Evolutionary conservation across 257 asterid species (phyloP).

Genomic region (Ilex aquifolium): DNA sequence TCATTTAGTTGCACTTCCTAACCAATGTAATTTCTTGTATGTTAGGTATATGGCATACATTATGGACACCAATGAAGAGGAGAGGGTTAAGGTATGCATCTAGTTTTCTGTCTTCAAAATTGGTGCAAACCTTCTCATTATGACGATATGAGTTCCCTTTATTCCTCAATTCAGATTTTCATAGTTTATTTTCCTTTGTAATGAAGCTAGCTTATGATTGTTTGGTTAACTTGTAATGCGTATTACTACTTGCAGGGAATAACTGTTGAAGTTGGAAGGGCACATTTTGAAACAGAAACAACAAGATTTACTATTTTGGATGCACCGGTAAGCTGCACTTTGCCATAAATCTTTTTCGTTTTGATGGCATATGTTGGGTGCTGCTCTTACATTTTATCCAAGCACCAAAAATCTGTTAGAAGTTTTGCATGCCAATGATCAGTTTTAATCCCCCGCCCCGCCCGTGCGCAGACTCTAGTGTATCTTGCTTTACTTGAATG

Average conservation of each 20-base stretch:
- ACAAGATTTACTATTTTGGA: constrained; percentile 93
- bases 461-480: no score
- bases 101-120: constrained; percentile 4
- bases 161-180: background rate
- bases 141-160: background rate
- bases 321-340: constrained; percentile 68
- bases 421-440: no score
- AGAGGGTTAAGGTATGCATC: constrained; percentile 75
- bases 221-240: background rate
- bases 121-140: background rate
- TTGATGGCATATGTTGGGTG: background rate
- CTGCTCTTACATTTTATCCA: no score
- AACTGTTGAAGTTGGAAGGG: constrained; percentile 98
- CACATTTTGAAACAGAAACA: constrained; percentile 95
- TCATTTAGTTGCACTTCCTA: background rate
- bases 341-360: background rate
- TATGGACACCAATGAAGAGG: constrained; percentile 99
- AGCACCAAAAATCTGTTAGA: no score
- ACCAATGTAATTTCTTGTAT: background rate
- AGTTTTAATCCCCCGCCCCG: no score
- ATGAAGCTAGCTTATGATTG: constrained; percentile 14
- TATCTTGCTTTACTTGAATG: no score
- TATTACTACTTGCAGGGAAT: constrained; percentile 48
- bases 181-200: background rate
- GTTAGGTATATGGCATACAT: constrained; percentile 97